Conservation (phyloP, 2,329 filamentous ascomycete genomes). For the Penicillium sp. region DNA sequence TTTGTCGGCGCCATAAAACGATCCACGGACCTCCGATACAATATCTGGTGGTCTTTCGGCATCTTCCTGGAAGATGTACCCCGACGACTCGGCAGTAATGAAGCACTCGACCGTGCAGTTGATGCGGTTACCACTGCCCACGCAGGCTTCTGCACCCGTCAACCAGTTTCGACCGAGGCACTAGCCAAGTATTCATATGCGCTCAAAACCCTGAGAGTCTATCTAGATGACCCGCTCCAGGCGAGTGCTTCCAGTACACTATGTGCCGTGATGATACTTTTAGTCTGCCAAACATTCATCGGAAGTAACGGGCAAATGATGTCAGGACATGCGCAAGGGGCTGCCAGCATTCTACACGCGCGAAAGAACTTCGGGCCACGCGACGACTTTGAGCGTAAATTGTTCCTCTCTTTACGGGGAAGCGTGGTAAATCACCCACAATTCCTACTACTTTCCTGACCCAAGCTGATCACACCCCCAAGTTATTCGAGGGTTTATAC, state of each 20-base stretch:
- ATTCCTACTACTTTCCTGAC: not conserved
- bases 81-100: slow-evolving; percentile 46
- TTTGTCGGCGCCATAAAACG: slow-evolving; percentile 37
- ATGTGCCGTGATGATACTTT: slow-evolving; percentile 39
- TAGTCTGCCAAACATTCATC: slow-evolving; percentile 34
- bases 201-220: slow-evolving; percentile 28
- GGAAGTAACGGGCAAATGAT: slow-evolving; percentile 15
- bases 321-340: slow-evolving; percentile 38
- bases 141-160: slow-evolving; percentile 25
- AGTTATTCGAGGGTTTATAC: slow-evolving; percentile 41
- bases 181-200: slow-evolving; percentile 36
- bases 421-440: slow-evolving; percentile 32
- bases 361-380: slow-evolving; percentile 31
- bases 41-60: slow-evolving; percentile 50
- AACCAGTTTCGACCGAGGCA: slow-evolving; percentile 17
- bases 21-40: slow-evolving; percentile 49
- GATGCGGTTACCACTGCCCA: slow-evolving; percentile 34
- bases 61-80: slow-evolving; percentile 50
- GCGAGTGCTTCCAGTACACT: slow-evolving; percentile 37
- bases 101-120: slow-evolving; percentile 47
- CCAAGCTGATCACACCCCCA: not conserved
- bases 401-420: slow-evolving; percentile 38
- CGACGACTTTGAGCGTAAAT: slow-evolving; percentile 36
- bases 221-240: slow-evolving; percentile 33
- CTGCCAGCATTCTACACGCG: slow-evolving; percentile 37